Conservation (phyloP, 129 eudicot genomes). For the Artemisia tridentata region DNA sequence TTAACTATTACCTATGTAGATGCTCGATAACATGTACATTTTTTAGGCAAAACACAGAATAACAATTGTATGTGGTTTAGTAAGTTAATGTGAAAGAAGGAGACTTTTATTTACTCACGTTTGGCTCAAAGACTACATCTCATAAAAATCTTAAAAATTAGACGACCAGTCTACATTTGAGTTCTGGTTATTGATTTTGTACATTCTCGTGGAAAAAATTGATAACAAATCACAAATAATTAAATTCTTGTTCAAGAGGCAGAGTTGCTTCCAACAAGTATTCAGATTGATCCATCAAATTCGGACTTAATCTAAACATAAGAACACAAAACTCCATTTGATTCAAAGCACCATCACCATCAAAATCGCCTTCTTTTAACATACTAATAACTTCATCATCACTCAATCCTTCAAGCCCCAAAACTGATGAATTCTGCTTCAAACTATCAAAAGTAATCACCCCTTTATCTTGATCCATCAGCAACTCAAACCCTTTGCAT, state of each 20-base stretch:
- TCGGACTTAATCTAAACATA: conserved; percentile 82
- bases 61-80: too few species aligned
- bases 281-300: conserved; percentile 70
- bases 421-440: conserved; percentile 48
- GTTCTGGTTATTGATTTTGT: too few species aligned
- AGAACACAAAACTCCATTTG: conserved; percentile 90
- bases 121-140: too few species aligned
- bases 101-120: too few species aligned
- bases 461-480: conserved; percentile 64
- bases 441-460: conserved; percentile 76
- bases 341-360: conserved; percentile 72
- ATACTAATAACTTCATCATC: conserved; percentile 57
- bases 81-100: too few species aligned
- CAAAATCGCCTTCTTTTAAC: conserved; percentile 71
- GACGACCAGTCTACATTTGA: too few species aligned
- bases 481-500: conserved; percentile 64
- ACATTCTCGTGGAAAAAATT: too few species aligned
- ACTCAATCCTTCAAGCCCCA: conserved; percentile 58
- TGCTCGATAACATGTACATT: conserved; percentile 13
- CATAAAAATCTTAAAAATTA: too few species aligned
- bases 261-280: conserved; percentile 63
- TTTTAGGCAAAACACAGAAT: not conserved
- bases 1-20: conserved; percentile 15
- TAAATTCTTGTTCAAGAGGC: conserved; percentile 40
- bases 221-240: conserved; percentile 4